phyloP scores from a whole-genome alignment of 2,329 filamentous ascomycete species.

The Fusarium drepaniforme region DNA sequence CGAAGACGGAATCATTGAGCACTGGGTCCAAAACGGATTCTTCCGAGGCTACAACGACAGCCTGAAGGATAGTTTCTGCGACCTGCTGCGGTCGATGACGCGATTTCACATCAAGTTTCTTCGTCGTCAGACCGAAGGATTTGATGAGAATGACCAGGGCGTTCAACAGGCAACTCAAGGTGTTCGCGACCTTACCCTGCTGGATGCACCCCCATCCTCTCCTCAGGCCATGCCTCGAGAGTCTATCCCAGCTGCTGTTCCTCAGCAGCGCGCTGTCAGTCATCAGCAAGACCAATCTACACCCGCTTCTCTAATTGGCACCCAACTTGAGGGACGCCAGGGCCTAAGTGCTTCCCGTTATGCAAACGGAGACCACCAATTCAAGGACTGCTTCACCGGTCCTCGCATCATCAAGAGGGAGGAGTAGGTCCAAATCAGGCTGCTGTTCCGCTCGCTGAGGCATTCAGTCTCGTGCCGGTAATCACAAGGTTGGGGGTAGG shows the following conservation, averaged over 20 bases:
- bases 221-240: background rate
- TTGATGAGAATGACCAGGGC: background rate
- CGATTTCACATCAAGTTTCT: background rate
- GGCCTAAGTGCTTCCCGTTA: conserved; percentile 36
- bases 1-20: conserved; percentile 41
- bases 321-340: background rate
- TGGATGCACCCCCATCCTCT: background rate
- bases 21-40: conserved; percentile 42
- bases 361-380: conserved; percentile 15
- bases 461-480: background rate
- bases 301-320: background rate
- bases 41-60: conserved; percentile 38
- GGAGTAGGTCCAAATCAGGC: background rate
- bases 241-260: background rate
- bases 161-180: conserved; percentile 17
- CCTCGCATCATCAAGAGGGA: background rate
- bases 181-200: background rate
- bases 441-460: background rate
- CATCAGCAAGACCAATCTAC: background rate
- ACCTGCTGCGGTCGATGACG: conserved; percentile 37
- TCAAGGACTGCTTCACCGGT: conserved; percentile 28
- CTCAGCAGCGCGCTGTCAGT: background rate
- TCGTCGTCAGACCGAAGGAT: background rate
- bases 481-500: background rate
- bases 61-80: conserved; percentile 36